A percentile compares a stretch with the other conserved stretches of the same genome.
phyloP scores from a whole-genome alignment of 805 yeast species.

The Candida koratica region DNA sequence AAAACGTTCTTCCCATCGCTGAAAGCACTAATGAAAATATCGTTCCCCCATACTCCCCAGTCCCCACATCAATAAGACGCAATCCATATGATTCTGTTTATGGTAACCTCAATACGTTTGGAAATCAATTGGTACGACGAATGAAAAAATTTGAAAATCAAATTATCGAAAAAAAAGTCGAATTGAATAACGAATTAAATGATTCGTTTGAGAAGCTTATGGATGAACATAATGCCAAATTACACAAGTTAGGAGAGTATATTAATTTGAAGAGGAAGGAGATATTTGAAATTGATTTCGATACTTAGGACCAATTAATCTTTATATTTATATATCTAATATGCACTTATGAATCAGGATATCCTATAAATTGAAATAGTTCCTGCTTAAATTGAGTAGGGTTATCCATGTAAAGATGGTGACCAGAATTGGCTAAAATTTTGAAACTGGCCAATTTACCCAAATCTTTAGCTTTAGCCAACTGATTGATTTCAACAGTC shows the following conservation, averaged over 20 bases:
- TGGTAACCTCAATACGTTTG: constrained; percentile 3
- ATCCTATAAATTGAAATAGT: constrained; percentile 31
- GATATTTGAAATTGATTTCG: constrained; percentile 5
- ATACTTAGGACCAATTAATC: constrained; percentile 1
- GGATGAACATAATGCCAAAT: constrained; percentile 7
- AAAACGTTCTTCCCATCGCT: background rate
- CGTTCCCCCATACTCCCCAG: background rate
- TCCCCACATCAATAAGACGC: too few species aligned
- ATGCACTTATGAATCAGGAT: too few species aligned
- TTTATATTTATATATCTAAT: too few species aligned
- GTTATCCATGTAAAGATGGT: constrained; percentile 53
- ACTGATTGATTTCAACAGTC: constrained; percentile 29
- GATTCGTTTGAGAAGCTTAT: constrained; percentile 3
- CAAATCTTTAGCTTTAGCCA: constrained; percentile 27
- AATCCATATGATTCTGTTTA: constrained; percentile 5
- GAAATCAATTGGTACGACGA: background rate
- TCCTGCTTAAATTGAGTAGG: constrained; percentile 32
- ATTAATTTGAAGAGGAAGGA: constrained; percentile 7
- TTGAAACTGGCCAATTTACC: constrained; percentile 28
- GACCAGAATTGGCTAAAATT: constrained; percentile 45
- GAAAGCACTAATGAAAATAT: background rate
- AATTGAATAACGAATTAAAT: constrained; percentile 6
- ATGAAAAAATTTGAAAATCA: constrained; percentile 8
- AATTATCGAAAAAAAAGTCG: constrained; percentile 1
- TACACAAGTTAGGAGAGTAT: constrained; percentile 6